Evolutionary conservation across 1,284 basidiomycete species (phyloP), one percentile per base, ranked within the genome.

Genomic region (Ustilago cynodontis): DNA sequence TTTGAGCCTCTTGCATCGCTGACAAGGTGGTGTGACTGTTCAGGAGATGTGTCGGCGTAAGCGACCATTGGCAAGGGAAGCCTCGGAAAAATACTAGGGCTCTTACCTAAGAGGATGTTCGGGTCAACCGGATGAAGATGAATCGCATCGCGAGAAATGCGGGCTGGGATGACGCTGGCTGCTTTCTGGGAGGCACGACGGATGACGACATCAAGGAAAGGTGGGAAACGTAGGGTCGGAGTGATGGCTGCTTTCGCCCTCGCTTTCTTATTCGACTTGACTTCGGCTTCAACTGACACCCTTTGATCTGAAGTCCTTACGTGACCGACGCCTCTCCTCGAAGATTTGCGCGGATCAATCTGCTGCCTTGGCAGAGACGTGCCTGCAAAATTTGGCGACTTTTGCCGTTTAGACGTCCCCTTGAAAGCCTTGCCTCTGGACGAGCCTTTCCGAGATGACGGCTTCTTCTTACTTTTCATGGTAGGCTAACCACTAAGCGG

Each of bases 31-130:
- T 18, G 64, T 37, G 5, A 66, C 65, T 52, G 37, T 1, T 26
- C 1, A 10, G 9, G 22, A 18, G 16, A n/a, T 8, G 22, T 26
- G 13, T 8, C 16, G 8, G 33, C 14, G 45, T 49, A 13, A 59
- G 47, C 45, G 22, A 20, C 49, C 5, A 10, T 50, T 8, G 5
- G n/a, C 49, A 29, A 52, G 26, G 33, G 26, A 33, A n/a, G 26
- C 9, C 9, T 1, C 18, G 16, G 16, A 4, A n/a, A 3, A 1
- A 18, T n/a, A 31, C 2, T 14, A 28, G 28, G 24, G 24, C 20
- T 43, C 57, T 59, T 59, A 59, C 58, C 49, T 41, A 60, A 58
- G 14, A 66, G 65, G 11, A 50, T 13, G 8, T 61, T 47, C 18
- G 65, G 20, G 13, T 52, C 39, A 2, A 18, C 7, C 7, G 58